phyloP scores from a whole-genome alignment of 768 basidiomycete species.

The Termitomyces sp. region DNA sequence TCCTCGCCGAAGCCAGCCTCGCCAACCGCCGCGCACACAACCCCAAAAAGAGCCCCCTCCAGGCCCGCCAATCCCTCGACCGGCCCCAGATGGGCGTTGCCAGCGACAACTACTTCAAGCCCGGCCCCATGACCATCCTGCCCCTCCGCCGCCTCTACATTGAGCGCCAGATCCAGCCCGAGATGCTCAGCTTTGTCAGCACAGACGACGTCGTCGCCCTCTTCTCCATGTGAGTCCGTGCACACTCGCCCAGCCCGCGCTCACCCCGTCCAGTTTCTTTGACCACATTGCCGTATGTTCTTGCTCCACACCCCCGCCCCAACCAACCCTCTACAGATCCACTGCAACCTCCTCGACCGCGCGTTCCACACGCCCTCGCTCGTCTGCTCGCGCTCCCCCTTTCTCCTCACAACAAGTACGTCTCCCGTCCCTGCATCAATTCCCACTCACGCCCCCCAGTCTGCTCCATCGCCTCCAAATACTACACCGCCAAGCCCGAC shows the following conservation, averaged over 20 bases:
- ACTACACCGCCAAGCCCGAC: conserved; percentile 79
- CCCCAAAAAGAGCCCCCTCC: conserved; percentile 35
- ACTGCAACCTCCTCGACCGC: conserved; percentile 77
- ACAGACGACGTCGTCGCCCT: conserved; percentile 89
- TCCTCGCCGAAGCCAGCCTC: conserved; percentile 87
- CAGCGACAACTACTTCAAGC: conserved; percentile 88
- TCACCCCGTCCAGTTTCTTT: conserved; percentile 53
- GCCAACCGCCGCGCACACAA: conserved; percentile 67
- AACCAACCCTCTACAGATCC: conserved; percentile 46
- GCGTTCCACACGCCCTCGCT: conserved; percentile 93
- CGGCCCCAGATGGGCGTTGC: conserved; percentile 71
- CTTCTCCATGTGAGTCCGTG: conserved; percentile 75
- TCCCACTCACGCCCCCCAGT: conserved; percentile 89
- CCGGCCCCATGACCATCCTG: conserved; percentile 87
- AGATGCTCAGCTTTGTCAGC: conserved; percentile 85
- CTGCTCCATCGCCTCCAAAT: conserved; percentile 92
- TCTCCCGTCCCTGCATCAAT: conserved; percentile 61
- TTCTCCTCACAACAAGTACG: conserved; percentile 89
- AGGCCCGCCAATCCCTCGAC: conserved; percentile 31
- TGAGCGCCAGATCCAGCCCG: conserved; percentile 87
- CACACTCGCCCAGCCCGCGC: conserved; percentile 5
- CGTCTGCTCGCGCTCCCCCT: conserved; percentile 92
- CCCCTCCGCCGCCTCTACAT: conserved; percentile 82
- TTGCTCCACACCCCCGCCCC: background rate
- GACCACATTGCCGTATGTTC: conserved; percentile 66